These are phyloP conservation scores for Coprinopsis strossmayeri DNA, from an alignment of 768 basidiomycete species.

Conservation along the genomic window DNA sequence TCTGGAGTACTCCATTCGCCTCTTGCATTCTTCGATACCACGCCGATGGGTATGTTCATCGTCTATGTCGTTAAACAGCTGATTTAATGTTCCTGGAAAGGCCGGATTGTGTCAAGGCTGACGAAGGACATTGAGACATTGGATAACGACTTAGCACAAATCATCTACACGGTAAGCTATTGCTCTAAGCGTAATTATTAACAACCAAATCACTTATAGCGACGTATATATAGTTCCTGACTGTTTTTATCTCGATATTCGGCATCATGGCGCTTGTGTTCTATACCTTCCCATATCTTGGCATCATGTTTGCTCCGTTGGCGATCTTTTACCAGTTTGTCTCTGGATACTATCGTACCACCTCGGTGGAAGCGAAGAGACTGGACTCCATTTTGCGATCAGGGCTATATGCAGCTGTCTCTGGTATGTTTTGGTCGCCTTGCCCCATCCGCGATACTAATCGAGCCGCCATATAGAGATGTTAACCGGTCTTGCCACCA, in stretches of 20 bases:
- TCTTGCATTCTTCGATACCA: slow-evolving; percentile 65
- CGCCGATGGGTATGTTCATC: slow-evolving; percentile 44
- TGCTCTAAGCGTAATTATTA: not conserved
- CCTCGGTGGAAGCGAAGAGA: slow-evolving; percentile 58
- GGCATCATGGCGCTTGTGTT: slow-evolving; percentile 54
- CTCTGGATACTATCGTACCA: slow-evolving; percentile 49
- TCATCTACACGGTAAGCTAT: slow-evolving; percentile 35
- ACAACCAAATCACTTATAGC: not conserved
- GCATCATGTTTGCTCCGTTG: slow-evolving; percentile 54
- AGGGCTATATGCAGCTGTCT: slow-evolving; percentile 46
- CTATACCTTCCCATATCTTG: slow-evolving; percentile 60
- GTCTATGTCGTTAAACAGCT: not conserved
- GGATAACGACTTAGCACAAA: slow-evolving; percentile 41
- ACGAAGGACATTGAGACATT: slow-evolving; percentile 57
- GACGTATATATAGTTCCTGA: slow-evolving; percentile 29
- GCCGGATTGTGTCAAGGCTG: slow-evolving; percentile 47
- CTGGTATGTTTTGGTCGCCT: slow-evolving; percentile 29
- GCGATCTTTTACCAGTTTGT: slow-evolving; percentile 43
- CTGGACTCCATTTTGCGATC: slow-evolving; percentile 58
- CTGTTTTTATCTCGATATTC: slow-evolving; percentile 35
- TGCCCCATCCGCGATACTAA: not conserved
- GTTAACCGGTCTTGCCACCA: slow-evolving; percentile 55
- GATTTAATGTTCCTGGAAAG: slow-evolving; percentile 22
- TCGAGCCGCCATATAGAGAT: slow-evolving; percentile 33
- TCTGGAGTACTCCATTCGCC: slow-evolving; percentile 52